These are phyloP conservation scores for Penicillium odoratum DNA, from an alignment of 495 filamentous ascomycete species.

Conservation along the genomic window DNA sequence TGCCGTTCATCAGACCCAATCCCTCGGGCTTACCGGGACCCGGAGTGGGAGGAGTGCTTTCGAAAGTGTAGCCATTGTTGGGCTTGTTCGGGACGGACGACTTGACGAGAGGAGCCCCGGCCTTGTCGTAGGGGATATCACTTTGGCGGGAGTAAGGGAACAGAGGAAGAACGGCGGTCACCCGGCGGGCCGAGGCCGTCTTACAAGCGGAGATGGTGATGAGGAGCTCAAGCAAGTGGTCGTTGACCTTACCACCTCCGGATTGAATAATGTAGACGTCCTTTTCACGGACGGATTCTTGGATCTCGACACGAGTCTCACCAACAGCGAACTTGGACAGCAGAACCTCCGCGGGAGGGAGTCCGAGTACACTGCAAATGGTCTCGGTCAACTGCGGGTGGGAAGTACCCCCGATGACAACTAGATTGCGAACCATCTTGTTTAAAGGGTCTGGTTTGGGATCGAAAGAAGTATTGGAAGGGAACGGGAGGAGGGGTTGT, in stretches of 20 bases:
- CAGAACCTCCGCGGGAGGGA: conserved; percentile 77
- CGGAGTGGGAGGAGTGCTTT: conserved; percentile 86
- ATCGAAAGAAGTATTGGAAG: conserved; percentile 10
- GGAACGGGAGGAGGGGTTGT: conserved; percentile 11
- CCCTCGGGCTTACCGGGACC: conserved; percentile 64
- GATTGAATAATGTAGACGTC: conserved; percentile 98
- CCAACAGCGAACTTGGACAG: conserved; percentile 91
- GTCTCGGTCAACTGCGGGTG: conserved; percentile 83
- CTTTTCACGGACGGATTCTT: conserved; percentile 93
- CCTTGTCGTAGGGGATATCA: conserved; percentile 94
- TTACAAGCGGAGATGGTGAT: conserved; percentile 98
- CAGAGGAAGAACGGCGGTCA: conserved; percentile 91
- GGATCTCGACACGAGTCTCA: conserved; percentile 91
- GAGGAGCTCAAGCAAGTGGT: conserved; percentile 91
- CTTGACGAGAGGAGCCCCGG: conserved; percentile 82
- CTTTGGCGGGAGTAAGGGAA: conserved; percentile 96
- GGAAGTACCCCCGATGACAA: conserved; percentile 89
- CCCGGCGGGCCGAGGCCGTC: conserved; percentile 85
- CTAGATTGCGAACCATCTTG: conserved; percentile 91
- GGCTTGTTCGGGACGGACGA: conserved; percentile 50
- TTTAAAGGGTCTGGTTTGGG: conserved; percentile 12
- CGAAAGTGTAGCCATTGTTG: conserved; percentile 80
- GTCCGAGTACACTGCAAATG: conserved; percentile 82
- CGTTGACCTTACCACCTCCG: conserved; percentile 87
- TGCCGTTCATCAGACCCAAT: conserved; percentile 60